Evolutionary conservation across 2,329 filamentous ascomycete species (phyloP).

Genomic region (Diaporthe helianthi): DNA sequence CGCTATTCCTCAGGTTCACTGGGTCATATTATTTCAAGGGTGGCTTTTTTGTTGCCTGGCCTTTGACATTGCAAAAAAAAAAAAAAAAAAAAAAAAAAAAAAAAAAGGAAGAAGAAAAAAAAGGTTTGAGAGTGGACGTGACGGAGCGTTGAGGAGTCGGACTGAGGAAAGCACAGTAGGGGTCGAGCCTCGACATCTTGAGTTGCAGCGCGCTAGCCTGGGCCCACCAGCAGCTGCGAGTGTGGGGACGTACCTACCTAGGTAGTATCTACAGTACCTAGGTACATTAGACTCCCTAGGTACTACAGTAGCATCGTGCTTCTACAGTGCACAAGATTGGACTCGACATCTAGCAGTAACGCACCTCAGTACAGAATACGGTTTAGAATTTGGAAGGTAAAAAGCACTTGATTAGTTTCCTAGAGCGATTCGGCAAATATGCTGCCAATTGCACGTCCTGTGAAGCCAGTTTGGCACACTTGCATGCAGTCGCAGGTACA

Average conservation of each 20-base stretch:
- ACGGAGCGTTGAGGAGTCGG: neutral
- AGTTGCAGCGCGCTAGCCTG: neutral
- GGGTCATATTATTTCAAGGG: neutral
- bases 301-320: neutral
- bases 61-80: neutral
- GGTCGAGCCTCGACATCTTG: no score
- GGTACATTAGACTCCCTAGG: neutral
- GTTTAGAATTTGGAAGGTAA: neutral
- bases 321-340: neutral
- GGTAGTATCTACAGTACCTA: no score
- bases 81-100: no score
- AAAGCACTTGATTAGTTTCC: neutral
- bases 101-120: no score
- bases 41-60: neutral
- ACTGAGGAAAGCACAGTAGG: neutral
- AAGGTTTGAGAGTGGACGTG: neutral
- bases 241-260: no score
- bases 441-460: neutral
- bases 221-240: neutral
- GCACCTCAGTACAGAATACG: neutral
- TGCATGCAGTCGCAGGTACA: neutral
- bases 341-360: neutral
- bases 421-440: neutral
- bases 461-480: neutral
- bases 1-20: neutral